Evolutionary conservation across 2,329 filamentous ascomycete species (phyloP), one percentile per base, ranked within the genome.

Genomic region (Fusarium anguioides): DNA sequence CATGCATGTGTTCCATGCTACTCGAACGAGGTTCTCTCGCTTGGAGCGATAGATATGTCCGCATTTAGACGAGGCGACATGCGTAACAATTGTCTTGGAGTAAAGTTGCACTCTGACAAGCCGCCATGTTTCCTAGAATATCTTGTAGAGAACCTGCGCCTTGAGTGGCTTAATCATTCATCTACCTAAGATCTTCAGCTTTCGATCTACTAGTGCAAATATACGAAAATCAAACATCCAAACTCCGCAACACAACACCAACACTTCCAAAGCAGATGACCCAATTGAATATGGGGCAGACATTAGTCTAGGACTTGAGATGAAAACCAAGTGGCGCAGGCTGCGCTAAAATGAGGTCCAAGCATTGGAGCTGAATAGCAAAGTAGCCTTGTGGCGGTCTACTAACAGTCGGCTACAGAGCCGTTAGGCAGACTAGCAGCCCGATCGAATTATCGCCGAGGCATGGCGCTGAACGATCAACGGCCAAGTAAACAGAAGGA

Each of bases 351-450:
- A 44, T 44, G 18, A 17, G 31, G 31, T 17, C 31, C 31, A 33
- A n/a, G 15, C 31, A 15, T 39, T 21, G 6, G 20, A 44, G 18
- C 18, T 12, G 8, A n/a, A 33, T 8, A 26, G 21, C 27, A 44
- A 40, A 39, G 27, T 40, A 41, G 47, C 53, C 47, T 54, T 39
- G 47, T 26, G 42, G 47, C 33, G 47, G 40, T 24, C 35, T 26
- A 35, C 29, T 39, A 60, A 68, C 67, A 67, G 60, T 63, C 64
- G 51, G 45, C 39, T 20, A 44, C 1, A 26, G 26, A 31, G 6
- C 52, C 31, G 37, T 51, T 41, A 42, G 64, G 48, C 58, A 37
- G 50, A 60, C 52, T 31, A n/a, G n/a, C n/a, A n/a, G n/a, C n/a
- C n/a, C n/a, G n/a, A n/a, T n/a, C n/a, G n/a, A n/a, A n/a, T n/a